Evolutionary conservation across 2,329 filamentous ascomycete species (phyloP), one percentile per base, ranked within the genome.

Genomic region (Diaporthe nobilis): DNA sequence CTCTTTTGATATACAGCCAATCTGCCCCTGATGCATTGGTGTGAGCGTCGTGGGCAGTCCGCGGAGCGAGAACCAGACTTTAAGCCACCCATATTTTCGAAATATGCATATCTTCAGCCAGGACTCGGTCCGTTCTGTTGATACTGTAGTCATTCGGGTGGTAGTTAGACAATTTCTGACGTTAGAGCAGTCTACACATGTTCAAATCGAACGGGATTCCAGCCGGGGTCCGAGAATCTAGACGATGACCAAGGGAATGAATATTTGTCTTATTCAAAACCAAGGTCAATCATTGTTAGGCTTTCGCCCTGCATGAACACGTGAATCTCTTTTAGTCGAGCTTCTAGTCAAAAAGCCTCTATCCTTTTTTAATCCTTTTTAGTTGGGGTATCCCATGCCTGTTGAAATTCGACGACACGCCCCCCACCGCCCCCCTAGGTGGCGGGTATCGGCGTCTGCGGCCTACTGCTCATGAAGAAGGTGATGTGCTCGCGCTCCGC

Each of bases 401-500:
- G 80, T 80, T 15, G 78, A 80, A 7, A 79, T 78, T 34, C 80
- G 78, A 12, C 80, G 79, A 17, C 75, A 70, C 25, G 76, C 63
- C 15, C 79, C 31, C 72, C 25, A 37, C 51, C 71, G 67, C 22
- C 72, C 77, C 77, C 73, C 73, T 74, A 78, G 71, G 79, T 57
- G 20, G 82, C 81, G 0, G 78, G 73, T 25, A 81, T 85, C 7
- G 89, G 89, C 72, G 88, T 90, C 20, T 85, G 87, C 31, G 90
- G 89, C 44, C 89, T 84, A 79, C 89, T 91, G 74, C 83, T 83
- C 47, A 83, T 85, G 77, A 94, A 93, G 79, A 98, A 92, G 60
- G 94, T 95, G 77, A 98, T 93, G 80, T 98, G 96, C 83, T 98
- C 95, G 77, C 95, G 89, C 81, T 97, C 88, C 13, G 95, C 96